These are phyloP conservation scores for Phytophthora pseudosyringae DNA, from an alignment of 352 stramenopile species.

Conservation along the genomic window DNA sequence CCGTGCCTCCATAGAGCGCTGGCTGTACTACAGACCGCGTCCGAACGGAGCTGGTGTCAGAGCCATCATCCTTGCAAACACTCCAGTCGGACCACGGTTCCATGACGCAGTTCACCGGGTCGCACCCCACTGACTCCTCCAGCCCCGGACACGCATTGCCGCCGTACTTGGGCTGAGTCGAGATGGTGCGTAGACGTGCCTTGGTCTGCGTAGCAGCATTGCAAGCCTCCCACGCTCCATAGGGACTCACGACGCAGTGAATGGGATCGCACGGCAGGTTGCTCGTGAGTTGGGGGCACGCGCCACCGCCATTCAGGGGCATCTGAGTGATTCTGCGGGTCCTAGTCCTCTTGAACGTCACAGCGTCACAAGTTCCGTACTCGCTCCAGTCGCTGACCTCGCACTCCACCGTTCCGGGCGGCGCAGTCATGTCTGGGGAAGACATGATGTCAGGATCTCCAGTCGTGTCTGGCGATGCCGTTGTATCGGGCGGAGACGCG, in stretches of 20 bases:
- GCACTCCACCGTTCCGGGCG: conserved; percentile 38
- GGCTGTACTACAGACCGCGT: conserved; percentile 37
- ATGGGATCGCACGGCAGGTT: conserved; percentile 56
- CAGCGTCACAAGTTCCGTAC: conserved; percentile 46
- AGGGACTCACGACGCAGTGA: conserved; percentile 52
- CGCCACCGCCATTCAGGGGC: conserved; percentile 44
- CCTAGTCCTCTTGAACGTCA: conserved; percentile 59
- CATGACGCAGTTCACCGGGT: conserved; percentile 59
- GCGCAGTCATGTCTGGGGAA: too few relatives aligned
- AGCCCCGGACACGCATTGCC: conserved; percentile 39
- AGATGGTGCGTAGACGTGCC: conserved; percentile 38
- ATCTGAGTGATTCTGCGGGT: conserved; percentile 36
- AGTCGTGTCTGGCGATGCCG: too few relatives aligned
- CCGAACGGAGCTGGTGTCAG: conserved; percentile 33
- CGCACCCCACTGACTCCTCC: conserved; percentile 39
- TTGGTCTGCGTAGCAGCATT: conserved; percentile 45
- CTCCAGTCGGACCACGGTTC: conserved; percentile 40
- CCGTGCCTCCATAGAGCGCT: conserved; percentile 49
- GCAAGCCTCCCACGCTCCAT: conserved; percentile 41
- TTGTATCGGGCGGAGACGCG: too few relatives aligned
- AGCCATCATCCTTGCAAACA: conserved; percentile 32
- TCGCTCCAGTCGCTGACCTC: conserved; percentile 48
- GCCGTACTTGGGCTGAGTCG: conserved; percentile 38
- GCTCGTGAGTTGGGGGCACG: conserved; percentile 53
- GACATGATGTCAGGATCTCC: too few relatives aligned